Base-by-base conservation (phyloP, 1,284 basidiomycete genomes). In the Spongiforma sp. region DNA sequence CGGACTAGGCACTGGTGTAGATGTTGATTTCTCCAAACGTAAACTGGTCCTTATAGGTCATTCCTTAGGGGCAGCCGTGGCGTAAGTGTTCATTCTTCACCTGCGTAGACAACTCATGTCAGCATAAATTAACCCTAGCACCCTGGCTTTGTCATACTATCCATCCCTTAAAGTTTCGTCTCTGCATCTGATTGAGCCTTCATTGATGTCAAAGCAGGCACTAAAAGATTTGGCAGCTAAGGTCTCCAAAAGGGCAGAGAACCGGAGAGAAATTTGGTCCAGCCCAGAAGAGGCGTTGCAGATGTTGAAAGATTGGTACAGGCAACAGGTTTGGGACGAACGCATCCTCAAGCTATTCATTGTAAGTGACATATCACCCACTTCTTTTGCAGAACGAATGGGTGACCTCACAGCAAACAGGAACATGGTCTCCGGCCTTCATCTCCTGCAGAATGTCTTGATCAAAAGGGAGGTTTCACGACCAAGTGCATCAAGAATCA, bases 401-500 rank as follows among this genome's bases (percentile, higher is more conserved):
- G n/a, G 14, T 30, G 14, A 19, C 15, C 28, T 50, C 4, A 8
- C 4, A 6, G 11, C 21, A 19, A 43, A 63, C 54, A 67, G 66
- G 36, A 59, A 9, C 36, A 64, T 15, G 62, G 65, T 26, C 52
- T 68, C 41, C 59, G 66, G 24, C 26, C 62, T 1, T 24, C 65
- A 26, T 62, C 65, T 9, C 64, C 65, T 24, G 56, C 37, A 10
- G 62, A 67, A 41, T 56, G 60, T 6, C 62, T 60, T 1, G 52
- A 62, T 11, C n/a, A 5, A 30, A 30, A 39, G 6, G 39, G 61
- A 5, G 63, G 61, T 4, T 57, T 63, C 21, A 63, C 61, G 4
- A 52, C 66, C 33, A 68, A 68, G 17, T 37, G 36, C 36, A 37
- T n/a, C n/a, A n/a, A n/a, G n/a, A n/a, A n/a, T n/a, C n/a, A n/a